These are phyloP conservation scores for Escovopsis sp. DNA, from an alignment of 2,329 filamentous ascomycete genomes.

Conservation along the genomic window DNA sequence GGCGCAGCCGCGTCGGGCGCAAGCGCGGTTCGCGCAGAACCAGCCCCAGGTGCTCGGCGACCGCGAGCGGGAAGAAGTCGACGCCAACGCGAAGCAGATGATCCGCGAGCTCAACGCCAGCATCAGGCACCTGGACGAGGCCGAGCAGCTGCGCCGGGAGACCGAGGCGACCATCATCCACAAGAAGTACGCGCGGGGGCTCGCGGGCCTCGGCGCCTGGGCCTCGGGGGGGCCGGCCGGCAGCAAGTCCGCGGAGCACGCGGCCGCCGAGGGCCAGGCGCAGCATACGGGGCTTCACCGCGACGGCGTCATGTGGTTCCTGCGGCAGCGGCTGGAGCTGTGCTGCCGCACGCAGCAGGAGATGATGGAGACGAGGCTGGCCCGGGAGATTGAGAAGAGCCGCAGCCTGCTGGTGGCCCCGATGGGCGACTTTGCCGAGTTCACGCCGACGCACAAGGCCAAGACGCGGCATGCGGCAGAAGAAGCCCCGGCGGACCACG, in stretches of 20 bases:
- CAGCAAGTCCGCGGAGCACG: constrained; percentile 48
- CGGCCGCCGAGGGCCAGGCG: constrained; percentile 54
- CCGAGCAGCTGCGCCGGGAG: constrained; percentile 67
- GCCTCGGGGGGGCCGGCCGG: constrained; percentile 42
- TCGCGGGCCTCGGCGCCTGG: constrained; percentile 52
- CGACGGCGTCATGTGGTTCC: constrained; percentile 71
- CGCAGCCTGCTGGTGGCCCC: constrained; percentile 52
- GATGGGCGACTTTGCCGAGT: constrained; percentile 19
- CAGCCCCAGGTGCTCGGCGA: constrained; percentile 53
- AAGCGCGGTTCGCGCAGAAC: constrained; percentile 31
- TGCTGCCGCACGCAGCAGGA: constrained; percentile 65
- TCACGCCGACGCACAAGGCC: constrained; percentile 9
- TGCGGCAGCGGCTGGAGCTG: constrained; percentile 60
- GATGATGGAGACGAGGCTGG: constrained; percentile 86
- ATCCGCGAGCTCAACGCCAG: constrained; percentile 73
- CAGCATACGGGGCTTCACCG: constrained; percentile 55
- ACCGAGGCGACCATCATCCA: constrained; percentile 56
- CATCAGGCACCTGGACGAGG: constrained; percentile 65
- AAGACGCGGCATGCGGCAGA: background rate
- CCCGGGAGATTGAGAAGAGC: constrained; percentile 76
- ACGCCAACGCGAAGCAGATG: constrained; percentile 72
- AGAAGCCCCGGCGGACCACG: background rate
- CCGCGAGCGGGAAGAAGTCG: constrained; percentile 69
- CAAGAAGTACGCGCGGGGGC: constrained; percentile 50
- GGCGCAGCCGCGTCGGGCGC: constrained; percentile 45